A percentile compares a stretch with the other conserved stretches of the same genome.
Conservation (phyloP, 2,329 filamentous ascomycete species). For the Hymenoscyphus fructigenus region DNA sequence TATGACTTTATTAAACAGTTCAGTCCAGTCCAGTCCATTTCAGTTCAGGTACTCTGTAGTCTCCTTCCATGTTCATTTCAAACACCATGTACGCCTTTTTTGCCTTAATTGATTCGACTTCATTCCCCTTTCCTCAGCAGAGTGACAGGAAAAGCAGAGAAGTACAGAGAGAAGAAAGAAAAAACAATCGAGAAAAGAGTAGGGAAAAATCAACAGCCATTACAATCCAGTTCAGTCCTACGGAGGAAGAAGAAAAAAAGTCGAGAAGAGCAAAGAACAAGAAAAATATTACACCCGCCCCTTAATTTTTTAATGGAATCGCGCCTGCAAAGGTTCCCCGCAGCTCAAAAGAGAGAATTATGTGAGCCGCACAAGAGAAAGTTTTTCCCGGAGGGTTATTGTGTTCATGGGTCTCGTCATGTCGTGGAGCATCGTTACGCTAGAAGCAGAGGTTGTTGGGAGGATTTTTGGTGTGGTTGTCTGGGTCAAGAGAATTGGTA, state of each 20-base stretch:
- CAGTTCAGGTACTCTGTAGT: background rate
- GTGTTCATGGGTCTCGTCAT: conserved; percentile 27
- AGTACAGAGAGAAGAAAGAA: background rate
- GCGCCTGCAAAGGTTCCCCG: background rate
- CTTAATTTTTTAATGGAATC: background rate
- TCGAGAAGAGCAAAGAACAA: background rate
- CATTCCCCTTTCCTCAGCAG: background rate
- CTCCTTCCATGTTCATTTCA: background rate
- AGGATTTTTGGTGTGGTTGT: conserved; percentile 12
- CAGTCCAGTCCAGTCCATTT: background rate
- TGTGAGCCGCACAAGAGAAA: background rate
- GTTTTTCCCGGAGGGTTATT: background rate
- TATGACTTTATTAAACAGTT: background rate
- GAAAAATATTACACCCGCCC: background rate
- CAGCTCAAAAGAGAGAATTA: background rate
- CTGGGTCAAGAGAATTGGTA: conserved; percentile 9
- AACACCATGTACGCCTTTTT: conserved; percentile 2
- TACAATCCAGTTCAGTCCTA: background rate
- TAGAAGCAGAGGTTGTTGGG: conserved; percentile 25
- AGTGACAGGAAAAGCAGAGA: background rate
- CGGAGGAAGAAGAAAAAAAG: background rate
- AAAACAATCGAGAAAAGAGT: background rate
- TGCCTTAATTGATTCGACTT: background rate
- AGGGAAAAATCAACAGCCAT: background rate
- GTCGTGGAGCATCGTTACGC: conserved; percentile 33